A percentile compares a stretch with the other conserved stretches of the same genome.
phyloP scores from a whole-genome alignment of 805 yeast genomes.

The Saturnispora diversa region DNA sequence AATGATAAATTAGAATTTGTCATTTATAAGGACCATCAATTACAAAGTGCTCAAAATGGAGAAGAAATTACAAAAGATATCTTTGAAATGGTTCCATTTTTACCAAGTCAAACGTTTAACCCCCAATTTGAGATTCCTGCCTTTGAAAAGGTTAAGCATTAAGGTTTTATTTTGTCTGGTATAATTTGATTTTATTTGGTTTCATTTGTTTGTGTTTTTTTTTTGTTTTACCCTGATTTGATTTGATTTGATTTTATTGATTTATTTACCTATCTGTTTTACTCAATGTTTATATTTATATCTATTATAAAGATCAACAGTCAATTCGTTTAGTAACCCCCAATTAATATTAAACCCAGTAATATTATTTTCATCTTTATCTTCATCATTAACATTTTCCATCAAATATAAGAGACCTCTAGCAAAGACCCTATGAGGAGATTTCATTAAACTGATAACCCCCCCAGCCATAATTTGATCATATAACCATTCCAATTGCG shows the following conservation, averaged over 20 bases:
- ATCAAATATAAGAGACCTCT: too few relatives aligned
- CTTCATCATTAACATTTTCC: too few relatives aligned
- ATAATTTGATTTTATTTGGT: too few relatives aligned
- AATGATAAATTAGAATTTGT: slow-evolving; percentile 52
- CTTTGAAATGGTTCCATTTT: slow-evolving; percentile 62
- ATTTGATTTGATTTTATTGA: slow-evolving; percentile 1
- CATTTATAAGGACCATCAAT: slow-evolving; percentile 43
- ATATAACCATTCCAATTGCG: neutral
- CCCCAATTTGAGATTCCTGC: slow-evolving; percentile 65
- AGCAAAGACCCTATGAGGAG: neutral
- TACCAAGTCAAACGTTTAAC: slow-evolving; percentile 72
- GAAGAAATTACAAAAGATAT: slow-evolving; percentile 29
- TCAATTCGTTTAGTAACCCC: neutral
- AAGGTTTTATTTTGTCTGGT: too few relatives aligned
- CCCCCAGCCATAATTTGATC: neutral
- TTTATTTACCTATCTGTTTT: neutral
- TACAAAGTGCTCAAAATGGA: slow-evolving; percentile 36
- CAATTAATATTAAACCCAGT: neutral
- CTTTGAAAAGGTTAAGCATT: slow-evolving; percentile 47
- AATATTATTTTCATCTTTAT: neutral
- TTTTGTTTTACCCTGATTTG: neutral
- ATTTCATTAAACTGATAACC: neutral
- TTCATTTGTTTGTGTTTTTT: slow-evolving; percentile 4
- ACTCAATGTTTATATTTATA: slow-evolving; percentile 1
- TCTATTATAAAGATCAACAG: neutral